Evolutionary conservation across 805 yeast genomes (phyloP), one percentile per base, ranked within the genome.

Genomic region (Wickerhamiella occidentalis): DNA sequence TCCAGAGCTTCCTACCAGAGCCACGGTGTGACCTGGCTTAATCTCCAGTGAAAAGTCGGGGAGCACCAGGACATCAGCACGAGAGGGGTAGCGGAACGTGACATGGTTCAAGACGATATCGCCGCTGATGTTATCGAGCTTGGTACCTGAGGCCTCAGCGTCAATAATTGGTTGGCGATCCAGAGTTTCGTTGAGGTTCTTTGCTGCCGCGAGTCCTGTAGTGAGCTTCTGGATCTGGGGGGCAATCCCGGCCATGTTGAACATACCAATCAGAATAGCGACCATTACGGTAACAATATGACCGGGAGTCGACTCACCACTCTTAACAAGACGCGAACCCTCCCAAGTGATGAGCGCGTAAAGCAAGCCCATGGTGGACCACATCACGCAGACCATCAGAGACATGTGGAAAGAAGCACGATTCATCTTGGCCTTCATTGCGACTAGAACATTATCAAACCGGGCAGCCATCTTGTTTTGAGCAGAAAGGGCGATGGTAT

Each of bases 1-100:
- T 3, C 96, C 96, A 2, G 94, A 82, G 2, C 95, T 92, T 6
- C 96, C 96, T 18, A 86, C 95, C 55, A 86, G 76, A 11, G 95
- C 96, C 35, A 86, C 90, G 57, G 83, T 85, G 57, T 78, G 64
- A 7, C 95, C 95, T 2, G 90, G 82, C 9, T 87, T 86, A 76
- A 63, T 40, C 11, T 33, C 40, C 21, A 62, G 56, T 36, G 53
- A 49, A 44, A 59, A 56, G 48, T 60, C 54, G 13, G 56, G 54
- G 17, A 63, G 52, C 15, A 62, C 58, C 8, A 58, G 51, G 15
- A 60, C 62, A 23, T 58, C 56, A 2, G 64, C 62, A 12, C 66
- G 56, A n/a, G 66, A 55, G 4, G 66, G 66, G 30, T 62, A 62
- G 19, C 61, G 55, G 41, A 62, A 62, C 25, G 48, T 48, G 21